Evolutionary conservation across 2,329 filamentous ascomycete species (phyloP), one percentile per base, ranked within the genome.

Genomic region (Calonectria fujianensis): DNA sequence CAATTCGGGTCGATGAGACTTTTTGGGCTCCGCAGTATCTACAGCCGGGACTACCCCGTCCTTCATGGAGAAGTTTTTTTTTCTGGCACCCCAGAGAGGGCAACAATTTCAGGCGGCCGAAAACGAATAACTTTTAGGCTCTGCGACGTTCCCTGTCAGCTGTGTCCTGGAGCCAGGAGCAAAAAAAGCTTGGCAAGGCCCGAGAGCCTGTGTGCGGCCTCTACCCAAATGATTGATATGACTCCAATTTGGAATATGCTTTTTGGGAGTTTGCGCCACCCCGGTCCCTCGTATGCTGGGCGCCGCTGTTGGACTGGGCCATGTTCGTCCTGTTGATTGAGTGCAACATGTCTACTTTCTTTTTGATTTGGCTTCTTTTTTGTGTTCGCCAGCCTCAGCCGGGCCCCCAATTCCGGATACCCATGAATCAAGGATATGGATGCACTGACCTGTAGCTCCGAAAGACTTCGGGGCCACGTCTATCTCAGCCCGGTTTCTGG

Each of bases 1-100:
- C 57, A 63, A 63, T 63, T 63, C 57, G 57, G 57, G 41, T 63
- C 57, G 57, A 63, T 41, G 57, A 63, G 37, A 41, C 57, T 29
- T 20, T 57, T 48, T 13, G 45, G 32, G 14, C 35, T 63, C 57
- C 57, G 35, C 57, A 41, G 39, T 29, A 63, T 63, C 57, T 41
- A n/a, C 37, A 63, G 37, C 57, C 37, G 24, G 57, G 37, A 4
- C n/a, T 63, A n/a, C 57, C 35, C 57, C 16, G 37, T 63, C n/a
- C n/a, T 13, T 61, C 32, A 13, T 29, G 27, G 57, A 9, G 35
- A 63, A 24, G 32, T 63, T 27, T 41, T 37, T 24, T 24, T 27
- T n/a, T 32, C 27, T 24, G 9, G 8, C 45, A n/a, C n/a, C 45
- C 45, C n/a, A 48, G 45, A n/a, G 41, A 45, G n/a, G 52, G 37